Conservation (phyloP, 805 yeast genomes). For the Starmerella bombicola region DNA sequence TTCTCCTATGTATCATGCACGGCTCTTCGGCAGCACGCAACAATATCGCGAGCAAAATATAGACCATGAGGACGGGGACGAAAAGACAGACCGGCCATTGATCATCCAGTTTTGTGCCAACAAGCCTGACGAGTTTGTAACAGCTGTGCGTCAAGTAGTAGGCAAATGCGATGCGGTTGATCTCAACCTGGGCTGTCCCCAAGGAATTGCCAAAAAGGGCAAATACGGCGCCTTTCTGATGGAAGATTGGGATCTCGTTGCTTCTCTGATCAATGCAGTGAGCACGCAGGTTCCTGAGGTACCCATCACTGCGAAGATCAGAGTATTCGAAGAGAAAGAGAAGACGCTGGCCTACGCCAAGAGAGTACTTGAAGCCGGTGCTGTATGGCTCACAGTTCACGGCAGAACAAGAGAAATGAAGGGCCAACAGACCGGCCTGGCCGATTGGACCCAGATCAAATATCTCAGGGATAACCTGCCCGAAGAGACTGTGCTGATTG, state of each 20-base stretch:
- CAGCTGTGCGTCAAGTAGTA: conserved; percentile 71
- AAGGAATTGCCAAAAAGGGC: conserved; percentile 91
- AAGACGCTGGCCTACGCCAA: conserved; percentile 78
- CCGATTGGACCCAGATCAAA: conserved; percentile 75
- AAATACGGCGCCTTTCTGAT: conserved; percentile 88
- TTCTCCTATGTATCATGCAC: conserved; percentile 94
- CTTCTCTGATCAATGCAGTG: conserved; percentile 54
- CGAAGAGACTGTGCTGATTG: conserved; percentile 79
- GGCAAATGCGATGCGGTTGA: conserved; percentile 91
- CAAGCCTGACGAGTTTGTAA: conserved; percentile 69
- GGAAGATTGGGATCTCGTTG: conserved; percentile 91
- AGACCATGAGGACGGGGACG: conserved; percentile 57
- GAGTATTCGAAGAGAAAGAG: conserved; percentile 74
- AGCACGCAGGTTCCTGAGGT: conserved; percentile 56
- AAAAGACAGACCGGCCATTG: conserved; percentile 61
- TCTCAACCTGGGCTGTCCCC: conserved; percentile 93
- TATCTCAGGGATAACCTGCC: conserved; percentile 64
- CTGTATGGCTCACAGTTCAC: conserved; percentile 87
- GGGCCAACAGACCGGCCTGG: conserved; percentile 90
- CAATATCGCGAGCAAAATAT: conserved; percentile 67
- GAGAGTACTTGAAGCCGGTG: conserved; percentile 85
- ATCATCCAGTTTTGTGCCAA: conserved; percentile 95
- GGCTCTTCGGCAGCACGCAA: conserved; percentile 71
- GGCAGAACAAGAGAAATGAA: conserved; percentile 96
- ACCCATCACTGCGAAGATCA: conserved; percentile 91